Percentiles rank a stretch among this genome's conserved stretches.
phyloP scores from a whole-genome alignment of 768 basidiomycete genomes.

The Phanerochaete sordida region DNA sequence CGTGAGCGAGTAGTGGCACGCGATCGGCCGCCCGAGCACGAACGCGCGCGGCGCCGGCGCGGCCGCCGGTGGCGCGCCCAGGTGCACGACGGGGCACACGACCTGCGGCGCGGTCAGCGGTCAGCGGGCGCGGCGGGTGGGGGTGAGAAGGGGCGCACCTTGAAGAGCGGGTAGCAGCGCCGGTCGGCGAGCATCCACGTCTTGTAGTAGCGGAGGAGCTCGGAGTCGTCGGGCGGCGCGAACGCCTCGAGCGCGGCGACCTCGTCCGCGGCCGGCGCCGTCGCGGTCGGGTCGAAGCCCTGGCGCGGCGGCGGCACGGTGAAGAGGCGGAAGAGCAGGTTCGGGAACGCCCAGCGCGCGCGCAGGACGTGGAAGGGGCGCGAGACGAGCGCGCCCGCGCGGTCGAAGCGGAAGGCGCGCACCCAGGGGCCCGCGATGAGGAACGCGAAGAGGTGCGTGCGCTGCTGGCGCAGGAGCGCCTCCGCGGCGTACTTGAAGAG shows the following conservation, averaged over 20 bases:
- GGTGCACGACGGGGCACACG: not conserved
- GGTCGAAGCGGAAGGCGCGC: constrained; percentile 1
- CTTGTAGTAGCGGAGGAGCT: not conserved
- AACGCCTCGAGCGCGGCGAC: not conserved
- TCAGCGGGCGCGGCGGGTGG: no score
- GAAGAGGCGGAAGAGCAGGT: not conserved
- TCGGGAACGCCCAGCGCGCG: not conserved
- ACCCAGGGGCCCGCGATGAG: not conserved
- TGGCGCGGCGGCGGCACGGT: not conserved
- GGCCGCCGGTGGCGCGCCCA: not conserved
- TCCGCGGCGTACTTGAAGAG: constrained; percentile 1
- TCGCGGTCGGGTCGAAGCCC: not conserved
- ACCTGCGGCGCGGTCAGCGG: no score
- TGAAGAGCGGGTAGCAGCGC: not conserved
- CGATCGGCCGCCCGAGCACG: constrained; percentile 9
- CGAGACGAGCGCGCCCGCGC: not conserved
- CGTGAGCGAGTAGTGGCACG: constrained; percentile 2
- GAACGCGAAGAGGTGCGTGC: not conserved
- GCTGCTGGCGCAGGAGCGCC: constrained; percentile 4
- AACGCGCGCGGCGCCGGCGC: not conserved
- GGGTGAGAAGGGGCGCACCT: not conserved
- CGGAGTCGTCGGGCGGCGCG: not conserved
- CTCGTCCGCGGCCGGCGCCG: not conserved
- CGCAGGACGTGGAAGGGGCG: not conserved
- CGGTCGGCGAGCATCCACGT: not conserved